Base-by-base conservation (phyloP, 208 protist species). In the Trypanosomatidae sp. region DNA sequence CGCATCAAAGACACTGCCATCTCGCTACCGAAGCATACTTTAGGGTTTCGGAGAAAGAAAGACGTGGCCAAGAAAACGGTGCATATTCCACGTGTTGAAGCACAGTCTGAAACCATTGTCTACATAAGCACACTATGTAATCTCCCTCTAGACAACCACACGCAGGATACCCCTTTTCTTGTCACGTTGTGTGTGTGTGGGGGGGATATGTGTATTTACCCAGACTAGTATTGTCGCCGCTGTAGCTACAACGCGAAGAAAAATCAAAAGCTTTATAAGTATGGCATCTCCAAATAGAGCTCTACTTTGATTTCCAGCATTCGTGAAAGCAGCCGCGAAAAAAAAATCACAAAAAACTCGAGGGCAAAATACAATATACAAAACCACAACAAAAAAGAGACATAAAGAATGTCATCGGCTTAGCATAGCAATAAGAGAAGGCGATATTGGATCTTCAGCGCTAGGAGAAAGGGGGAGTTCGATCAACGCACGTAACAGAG, bases 401-500 rank as follows among this genome's bases (percentile, higher is more conserved):
- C 81, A 70, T 73, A 83, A 79, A 70, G 66, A 13, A 69, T 46
- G 39, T 12, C 7, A 65, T 19, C 19, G 12, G 3, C 39, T 47
- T 39, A n/a, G 9, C 19, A 28, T 6, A 15, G 22, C 9, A 65
- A 65, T 2, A n/a, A 65, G 15, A 25, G 17, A 46, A 8, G 46
- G 12, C 22, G 28, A 43, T 3, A 71, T 39, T 39, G 36, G 8
- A 3, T 17, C 5, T 56, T 68, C 46, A 19, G n/a, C 30, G 44
- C 6, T 50, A 12, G 43, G 10, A 33, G 50, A 62, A 33, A 36
- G 41, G 28, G 10, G 1, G n/a, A 13, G 49, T 49, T 60, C 36
- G 15, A 36, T 72, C 68, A 62, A 5, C 78, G 66, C 0, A 84
- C 72, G 59, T 95, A 98, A 71, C 90, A 98, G 44, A 98, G 73